phyloP scores from a whole-genome alignment of 306 rosid species.

The Comarum palustre region DNA sequence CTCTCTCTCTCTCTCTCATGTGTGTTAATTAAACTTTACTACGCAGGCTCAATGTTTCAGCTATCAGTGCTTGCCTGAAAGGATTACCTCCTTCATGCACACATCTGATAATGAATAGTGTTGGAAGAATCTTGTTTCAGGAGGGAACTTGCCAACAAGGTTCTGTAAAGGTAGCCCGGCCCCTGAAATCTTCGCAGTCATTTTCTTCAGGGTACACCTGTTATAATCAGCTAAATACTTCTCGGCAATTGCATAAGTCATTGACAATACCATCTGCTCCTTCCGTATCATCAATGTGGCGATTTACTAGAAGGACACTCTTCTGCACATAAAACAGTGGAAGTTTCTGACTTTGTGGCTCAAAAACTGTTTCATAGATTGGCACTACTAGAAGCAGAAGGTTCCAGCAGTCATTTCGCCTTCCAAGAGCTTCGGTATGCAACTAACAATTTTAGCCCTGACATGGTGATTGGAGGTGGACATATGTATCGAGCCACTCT shows the following conservation, averaged over 20 bases:
- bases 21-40: not conserved
- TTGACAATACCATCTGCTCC: conserved; percentile 29
- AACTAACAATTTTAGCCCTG: conserved; percentile 35
- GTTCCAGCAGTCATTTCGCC: conserved; percentile 31
- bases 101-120: conserved; percentile 37
- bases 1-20: conserved; percentile 18
- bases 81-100: conserved; percentile 46
- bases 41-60: conserved; percentile 37
- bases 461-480: conserved; percentile 41
- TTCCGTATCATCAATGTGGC: not conserved
- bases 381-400: conserved; percentile 27
- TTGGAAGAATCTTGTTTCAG: conserved; percentile 34
- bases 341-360: conserved; percentile 19
- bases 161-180: conserved; percentile 23
- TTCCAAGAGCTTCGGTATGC: conserved; percentile 31
- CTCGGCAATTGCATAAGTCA: conserved; percentile 26
- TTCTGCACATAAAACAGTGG: conserved; percentile 4
- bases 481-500: conserved; percentile 36
- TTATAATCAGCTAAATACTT: conserved; percentile 7
- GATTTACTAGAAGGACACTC: conserved; percentile 13
- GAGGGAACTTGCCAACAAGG: conserved; percentile 50
- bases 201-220: conserved; percentile 9
- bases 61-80: conserved; percentile 31
- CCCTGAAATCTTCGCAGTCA: conserved; percentile 28
- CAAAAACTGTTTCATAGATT: conserved; percentile 29